Percentiles rank a stretch among this genome's conserved stretches.
phyloP scores from a whole-genome alignment of 2,329 filamentous ascomycete species.

The Phaeomoniella chlamydospora region DNA sequence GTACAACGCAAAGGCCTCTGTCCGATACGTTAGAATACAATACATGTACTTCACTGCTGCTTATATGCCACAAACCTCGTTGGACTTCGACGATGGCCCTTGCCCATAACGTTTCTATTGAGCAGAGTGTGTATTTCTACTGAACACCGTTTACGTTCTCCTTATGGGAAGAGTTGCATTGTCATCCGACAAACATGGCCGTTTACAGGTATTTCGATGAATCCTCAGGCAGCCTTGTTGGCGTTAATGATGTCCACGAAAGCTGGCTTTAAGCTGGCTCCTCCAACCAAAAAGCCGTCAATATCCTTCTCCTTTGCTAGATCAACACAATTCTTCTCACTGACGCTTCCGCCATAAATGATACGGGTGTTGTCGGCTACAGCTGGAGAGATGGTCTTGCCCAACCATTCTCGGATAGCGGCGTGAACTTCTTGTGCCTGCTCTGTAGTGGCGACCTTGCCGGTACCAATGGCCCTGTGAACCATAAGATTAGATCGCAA shows the following conservation, averaged over 20 bases:
- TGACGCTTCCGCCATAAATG: constrained; percentile 93
- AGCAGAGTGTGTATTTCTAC: too few species aligned
- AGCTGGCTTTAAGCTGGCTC: constrained; percentile 91
- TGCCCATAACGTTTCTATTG: too few species aligned
- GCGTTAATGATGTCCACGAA: constrained; percentile 63
- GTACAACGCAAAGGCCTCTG: too few species aligned
- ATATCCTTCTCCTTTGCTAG: constrained; percentile 87
- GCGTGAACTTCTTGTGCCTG: constrained; percentile 92
- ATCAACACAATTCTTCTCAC: constrained; percentile 94
- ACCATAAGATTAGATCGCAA: constrained; percentile 3
- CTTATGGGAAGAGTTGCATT: too few species aligned
- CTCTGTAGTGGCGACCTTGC: constrained; percentile 76
- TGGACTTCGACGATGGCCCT: too few species aligned
- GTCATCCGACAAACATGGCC: too few species aligned
- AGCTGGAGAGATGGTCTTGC: constrained; percentile 56
- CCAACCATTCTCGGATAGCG: constrained; percentile 79
- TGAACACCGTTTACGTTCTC: too few species aligned
- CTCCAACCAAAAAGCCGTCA: constrained; percentile 94
- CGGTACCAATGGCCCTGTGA: constrained; percentile 61
- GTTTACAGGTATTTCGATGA: too few species aligned
- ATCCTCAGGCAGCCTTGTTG: constrained; percentile 14
- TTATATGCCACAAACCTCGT: too few species aligned
- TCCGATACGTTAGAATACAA: too few species aligned
- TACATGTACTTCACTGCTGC: too few species aligned
- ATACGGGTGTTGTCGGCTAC: constrained; percentile 80